Evolutionary conservation across 2,329 filamentous ascomycete genomes (phyloP), one percentile per base, ranked within the genome.

Genomic region (Nigrograna mackinnonii): DNA sequence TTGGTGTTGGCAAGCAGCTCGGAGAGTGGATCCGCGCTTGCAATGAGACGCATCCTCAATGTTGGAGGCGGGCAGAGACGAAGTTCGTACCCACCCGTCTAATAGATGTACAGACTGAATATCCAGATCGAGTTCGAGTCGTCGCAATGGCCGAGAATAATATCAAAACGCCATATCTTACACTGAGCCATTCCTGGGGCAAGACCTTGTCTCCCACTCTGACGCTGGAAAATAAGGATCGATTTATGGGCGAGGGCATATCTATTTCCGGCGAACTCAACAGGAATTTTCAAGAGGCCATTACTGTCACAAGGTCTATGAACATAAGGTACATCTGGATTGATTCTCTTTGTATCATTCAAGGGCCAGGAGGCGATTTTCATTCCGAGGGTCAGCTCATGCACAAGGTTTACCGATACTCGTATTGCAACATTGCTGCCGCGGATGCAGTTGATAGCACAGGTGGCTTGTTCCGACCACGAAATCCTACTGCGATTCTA

Each of bases 401-500:
- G 62, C 55, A 62, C 37, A 14, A 48, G 20, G 55, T 66, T 5
- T 67, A 67, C 44, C 41, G 60, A 1, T 55, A 60, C 22, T 48
- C 41, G 12, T 60, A 57, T 16, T 60, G 58, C 30, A 67, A 65
- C 30, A 56, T 66, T 24, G 58, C 59, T 1, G 44, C 50, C 30
- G 56, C 44, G 6, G 60, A 62, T 35, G 50, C 60, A 0, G 7
- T 12, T 2, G 46, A 58, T 28, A 46, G 47, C n/a, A 28, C 16
- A 1, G 49, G 53, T 6, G 62, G 62, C 1, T 20, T 51, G 2
- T 65, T 58, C 35, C 51, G 62, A 2, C 6, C 33, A 1, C 47
- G 62, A 22, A 39, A 51, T 7, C 43, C 50, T 2, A 7, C 40
- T 2, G 42, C 49, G 6, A 36, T 64, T 11, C 22, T 49, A 4